Conservation (phyloP, 768 basidiomycete genomes). For the Boletales sp. region DNA sequence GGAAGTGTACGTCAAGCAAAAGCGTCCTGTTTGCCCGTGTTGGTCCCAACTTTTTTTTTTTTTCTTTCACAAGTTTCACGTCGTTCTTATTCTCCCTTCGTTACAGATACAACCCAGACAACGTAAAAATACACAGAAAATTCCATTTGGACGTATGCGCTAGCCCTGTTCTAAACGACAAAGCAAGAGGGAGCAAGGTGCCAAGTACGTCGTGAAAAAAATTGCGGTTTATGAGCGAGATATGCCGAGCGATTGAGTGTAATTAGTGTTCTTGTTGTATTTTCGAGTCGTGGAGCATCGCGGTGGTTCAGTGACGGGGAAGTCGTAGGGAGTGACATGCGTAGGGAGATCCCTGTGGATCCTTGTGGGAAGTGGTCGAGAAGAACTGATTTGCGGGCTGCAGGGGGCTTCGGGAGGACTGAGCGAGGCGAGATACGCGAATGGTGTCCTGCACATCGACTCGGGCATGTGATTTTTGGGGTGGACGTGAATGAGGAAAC, state of each 20-base stretch:
- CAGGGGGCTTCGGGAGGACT: conserved; percentile 20
- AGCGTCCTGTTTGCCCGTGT: conserved; percentile 20
- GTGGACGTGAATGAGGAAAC: background rate
- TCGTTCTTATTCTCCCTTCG: background rate
- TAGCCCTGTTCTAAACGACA: background rate
- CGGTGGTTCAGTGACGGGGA: background rate
- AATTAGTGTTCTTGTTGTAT: conserved; percentile 10
- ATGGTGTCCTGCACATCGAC: conserved; percentile 31
- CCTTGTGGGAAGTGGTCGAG: conserved; percentile 7
- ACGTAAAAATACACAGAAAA: conserved; percentile 22
- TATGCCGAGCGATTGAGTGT: conserved; percentile 12
- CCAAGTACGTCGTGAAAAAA: conserved; percentile 10
- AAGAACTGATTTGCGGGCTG: conserved; percentile 26
- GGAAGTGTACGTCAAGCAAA: background rate
- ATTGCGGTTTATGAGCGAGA: conserved; percentile 13
- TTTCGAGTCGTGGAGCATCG: background rate
- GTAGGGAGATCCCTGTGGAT: conserved; percentile 11
- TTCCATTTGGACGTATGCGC: conserved; percentile 2
- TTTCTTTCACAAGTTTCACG: conserved; percentile 1
- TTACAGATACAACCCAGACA: conserved; percentile 21
- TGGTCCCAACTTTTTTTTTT: conserved; percentile 5
- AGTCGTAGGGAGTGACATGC: conserved; percentile 9
- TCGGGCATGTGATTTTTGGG: background rate
- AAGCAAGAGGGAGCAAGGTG: conserved; percentile 11
- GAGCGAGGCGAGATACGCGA: conserved; percentile 29